Conservation (phyloP, 805 yeast genomes). For the Candida glaebosa region DNA sequence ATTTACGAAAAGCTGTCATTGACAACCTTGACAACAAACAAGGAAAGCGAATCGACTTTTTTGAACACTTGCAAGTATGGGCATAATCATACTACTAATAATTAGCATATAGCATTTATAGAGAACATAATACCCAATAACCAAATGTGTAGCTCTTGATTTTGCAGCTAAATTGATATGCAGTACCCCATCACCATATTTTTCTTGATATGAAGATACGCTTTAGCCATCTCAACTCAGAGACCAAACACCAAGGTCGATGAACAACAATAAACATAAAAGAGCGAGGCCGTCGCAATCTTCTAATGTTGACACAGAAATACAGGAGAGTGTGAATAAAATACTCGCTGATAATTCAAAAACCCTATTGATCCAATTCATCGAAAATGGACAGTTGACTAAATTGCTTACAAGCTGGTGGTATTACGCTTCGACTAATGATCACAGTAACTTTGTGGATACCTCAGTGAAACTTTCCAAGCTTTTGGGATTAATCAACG, state of each 20-base stretch:
- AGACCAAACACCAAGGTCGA: not conserved
- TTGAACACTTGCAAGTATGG: slow-evolving; percentile 78
- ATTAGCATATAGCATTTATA: not conserved
- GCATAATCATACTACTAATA: slow-evolving; percentile 16
- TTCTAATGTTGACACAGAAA: slow-evolving; percentile 12
- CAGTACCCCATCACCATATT: slow-evolving; percentile 4
- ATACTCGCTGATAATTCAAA: slow-evolving; percentile 5
- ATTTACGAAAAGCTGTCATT: slow-evolving; percentile 46
- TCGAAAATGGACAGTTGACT: slow-evolving; percentile 23
- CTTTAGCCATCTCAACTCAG: not conserved
- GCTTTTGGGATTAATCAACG: slow-evolving; percentile 15
- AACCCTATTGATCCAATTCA: slow-evolving; percentile 19
- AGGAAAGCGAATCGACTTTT: slow-evolving; percentile 58
- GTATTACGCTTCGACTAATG: slow-evolving; percentile 43
- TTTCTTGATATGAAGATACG: not conserved
- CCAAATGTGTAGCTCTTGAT: not conserved
- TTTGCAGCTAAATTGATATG: slow-evolving; percentile 5
- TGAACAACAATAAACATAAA: slow-evolving; percentile 9
- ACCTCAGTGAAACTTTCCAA: slow-evolving; percentile 41
- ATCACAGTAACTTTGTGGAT: slow-evolving; percentile 48
- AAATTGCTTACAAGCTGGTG: slow-evolving; percentile 41
- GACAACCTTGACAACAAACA: slow-evolving; percentile 30
- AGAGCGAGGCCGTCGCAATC: slow-evolving; percentile 7
- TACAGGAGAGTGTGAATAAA: slow-evolving; percentile 9
- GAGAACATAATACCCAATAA: not conserved